Evolutionary conservation across 2,329 filamentous ascomycete species (phyloP), one percentile per base, ranked within the genome.

Genomic region (Colletotrichum sp.): DNA sequence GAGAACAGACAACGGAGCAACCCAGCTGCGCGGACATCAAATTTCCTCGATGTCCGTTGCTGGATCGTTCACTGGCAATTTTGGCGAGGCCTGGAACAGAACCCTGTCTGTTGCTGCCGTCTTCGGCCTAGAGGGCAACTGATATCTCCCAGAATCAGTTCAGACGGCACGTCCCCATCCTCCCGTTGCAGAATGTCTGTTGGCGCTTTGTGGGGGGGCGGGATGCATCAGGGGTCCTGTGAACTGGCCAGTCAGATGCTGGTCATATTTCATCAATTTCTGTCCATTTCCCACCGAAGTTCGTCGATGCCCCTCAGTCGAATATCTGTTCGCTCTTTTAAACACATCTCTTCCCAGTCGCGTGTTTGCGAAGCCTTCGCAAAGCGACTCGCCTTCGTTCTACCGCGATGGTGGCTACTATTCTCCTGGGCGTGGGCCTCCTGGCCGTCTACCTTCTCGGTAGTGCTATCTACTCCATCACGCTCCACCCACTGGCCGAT

Each of bases 401-500:
- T 24, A 34, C 15, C 32, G 10, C 16, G 30, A 69, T 71, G 72
- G 18, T 57, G 39, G 39, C 36, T 16, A 52, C 44, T 18, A 32
- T 74, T 32, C 57, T 71, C 15, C 4, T 39, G 4, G 34, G 34
- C 24, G 67, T 60, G 15, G 72, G 59, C 15, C 34, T 77, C 15
- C 26, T 72, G 30, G 34, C 57, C 18, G 6, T 65, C 10, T 79
- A 75, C 4, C n/a, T 77, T 5, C 21, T 74, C 3, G 71, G 60
- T n/a, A 77, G 71, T 62, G 59, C 62, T 21, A 72, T 81, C 9
- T 81, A 82, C 59, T 72, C 49, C 6, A 21, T 82, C 3, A 80
- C 76, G 7, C 69, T 81, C 3, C 79, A 82, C 36, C 81, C 81
- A 4, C 77, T 82, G 18, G 77, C 78, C 16, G 62, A 57, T 12